Evolutionary conservation across 2,329 filamentous ascomycete species (phyloP).

Genomic region (Trichoderma hamatum): DNA sequence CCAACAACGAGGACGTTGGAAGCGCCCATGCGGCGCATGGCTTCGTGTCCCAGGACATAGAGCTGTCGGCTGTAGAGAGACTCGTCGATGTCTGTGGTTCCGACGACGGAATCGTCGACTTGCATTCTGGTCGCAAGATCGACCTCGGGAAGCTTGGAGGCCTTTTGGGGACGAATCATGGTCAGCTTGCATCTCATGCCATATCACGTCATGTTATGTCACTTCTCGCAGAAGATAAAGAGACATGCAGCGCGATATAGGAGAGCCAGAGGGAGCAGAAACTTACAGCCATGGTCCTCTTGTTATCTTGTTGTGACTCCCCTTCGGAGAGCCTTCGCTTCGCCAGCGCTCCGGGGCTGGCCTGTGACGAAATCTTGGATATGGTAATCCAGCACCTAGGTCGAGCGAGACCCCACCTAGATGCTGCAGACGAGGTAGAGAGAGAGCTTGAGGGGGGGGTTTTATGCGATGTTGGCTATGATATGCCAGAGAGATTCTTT

Average conservation of each 20-base stretch:
- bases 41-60: conserved; percentile 72
- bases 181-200: background rate
- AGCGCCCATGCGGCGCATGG: conserved; percentile 98
- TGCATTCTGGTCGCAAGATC: conserved; percentile 67
- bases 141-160: conserved; percentile 58
- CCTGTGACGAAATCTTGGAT: conserved; percentile 43
- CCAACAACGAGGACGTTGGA: conserved; percentile 93
- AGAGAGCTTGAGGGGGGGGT: background rate
- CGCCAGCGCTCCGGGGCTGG: conserved; percentile 57
- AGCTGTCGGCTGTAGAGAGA: conserved; percentile 75
- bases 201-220: background rate
- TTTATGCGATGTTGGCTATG: background rate
- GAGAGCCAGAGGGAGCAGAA: background rate
- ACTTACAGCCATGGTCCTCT: conserved; percentile 66
- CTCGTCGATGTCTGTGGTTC: conserved; percentile 67
- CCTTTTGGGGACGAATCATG: conserved; percentile 39
- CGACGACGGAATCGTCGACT: conserved; percentile 63
- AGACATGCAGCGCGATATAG: background rate
- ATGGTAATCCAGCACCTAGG: conserved; percentile 40
- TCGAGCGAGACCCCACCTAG: conserved; percentile 45
- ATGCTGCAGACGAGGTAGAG: conserved; percentile 25
- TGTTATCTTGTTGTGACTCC: conserved; percentile 59
- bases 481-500: background rate
- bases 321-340: conserved; percentile 69
- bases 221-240: background rate